phyloP scores from a whole-genome alignment of 225 moss, liverwort and hornwort species.

The Takakia lepidozioides region DNA sequence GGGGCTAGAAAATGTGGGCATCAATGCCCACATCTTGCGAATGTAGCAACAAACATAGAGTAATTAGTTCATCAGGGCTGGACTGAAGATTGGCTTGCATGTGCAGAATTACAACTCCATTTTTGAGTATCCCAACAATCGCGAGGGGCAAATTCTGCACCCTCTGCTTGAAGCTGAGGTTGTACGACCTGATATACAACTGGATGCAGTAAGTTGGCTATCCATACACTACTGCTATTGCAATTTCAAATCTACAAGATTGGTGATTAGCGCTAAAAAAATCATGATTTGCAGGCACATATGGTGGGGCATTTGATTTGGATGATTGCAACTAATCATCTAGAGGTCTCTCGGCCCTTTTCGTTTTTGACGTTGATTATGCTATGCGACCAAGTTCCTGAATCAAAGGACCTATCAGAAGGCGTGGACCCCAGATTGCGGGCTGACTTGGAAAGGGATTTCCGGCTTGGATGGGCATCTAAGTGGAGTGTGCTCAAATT shows the following conservation, averaged over 20 bases:
- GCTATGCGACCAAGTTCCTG: background rate
- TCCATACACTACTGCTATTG: background rate
- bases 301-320: slow-evolving; percentile 4
- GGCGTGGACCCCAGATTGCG: background rate
- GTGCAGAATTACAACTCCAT: background rate
- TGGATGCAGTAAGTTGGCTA: background rate
- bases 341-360: background rate
- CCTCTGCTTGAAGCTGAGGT: background rate
- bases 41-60: too few relatives aligned
- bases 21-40: too few relatives aligned
- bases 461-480: background rate
- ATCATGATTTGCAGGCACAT: background rate
- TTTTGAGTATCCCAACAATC: too few relatives aligned
- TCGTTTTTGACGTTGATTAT: background rate
- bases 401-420: background rate
- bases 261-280: background rate
- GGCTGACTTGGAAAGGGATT: slow-evolving; percentile 1
- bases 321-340: background rate
- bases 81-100: too few relatives aligned
- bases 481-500: background rate
- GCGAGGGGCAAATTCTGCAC: background rate
- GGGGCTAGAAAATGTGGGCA: too few relatives aligned
- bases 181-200: too few relatives aligned
- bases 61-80: too few relatives aligned
- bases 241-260: background rate